Percentiles rank a stretch among this genome's conserved stretches.
phyloP scores from a whole-genome alignment of 2,329 filamentous ascomycete species.

The Colletotrichum salicis region DNA sequence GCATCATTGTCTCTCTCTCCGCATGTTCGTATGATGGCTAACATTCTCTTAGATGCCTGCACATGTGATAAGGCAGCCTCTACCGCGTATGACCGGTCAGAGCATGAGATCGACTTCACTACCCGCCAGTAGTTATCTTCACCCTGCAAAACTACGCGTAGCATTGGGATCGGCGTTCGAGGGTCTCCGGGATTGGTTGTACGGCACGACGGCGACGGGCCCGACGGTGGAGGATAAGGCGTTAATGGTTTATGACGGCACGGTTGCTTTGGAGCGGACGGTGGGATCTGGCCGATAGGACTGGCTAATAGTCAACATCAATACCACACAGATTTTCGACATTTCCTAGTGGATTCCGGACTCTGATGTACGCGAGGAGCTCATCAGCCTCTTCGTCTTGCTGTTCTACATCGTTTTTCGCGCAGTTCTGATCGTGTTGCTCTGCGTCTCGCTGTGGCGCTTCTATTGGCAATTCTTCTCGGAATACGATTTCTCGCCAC shows the following conservation, averaged over 20 bases:
- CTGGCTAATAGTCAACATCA: background rate
- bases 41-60: slow-evolving; percentile 66
- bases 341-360: background rate
- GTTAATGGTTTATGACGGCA: background rate
- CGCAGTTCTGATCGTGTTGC: background rate
- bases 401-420: background rate
- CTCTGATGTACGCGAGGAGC: background rate
- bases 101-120: slow-evolving; percentile 87
- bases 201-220: no score
- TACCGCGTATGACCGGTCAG: slow-evolving; percentile 68
- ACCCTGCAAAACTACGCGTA: background rate
- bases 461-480: background rate
- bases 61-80: slow-evolving; percentile 82
- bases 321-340: background rate
- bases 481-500: background rate
- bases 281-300: background rate
- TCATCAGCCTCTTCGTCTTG: background rate
- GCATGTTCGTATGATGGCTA: background rate
- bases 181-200: background rate
- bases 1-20: background rate
- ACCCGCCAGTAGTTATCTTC: slow-evolving; percentile 52
- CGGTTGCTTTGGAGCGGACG: background rate
- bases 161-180: background rate
- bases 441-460: background rate
- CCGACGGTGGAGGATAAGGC: background rate